These are phyloP conservation scores for Ogataea trehaloabstinens DNA, from an alignment of 805 yeast species.

Conservation along the genomic window DNA sequence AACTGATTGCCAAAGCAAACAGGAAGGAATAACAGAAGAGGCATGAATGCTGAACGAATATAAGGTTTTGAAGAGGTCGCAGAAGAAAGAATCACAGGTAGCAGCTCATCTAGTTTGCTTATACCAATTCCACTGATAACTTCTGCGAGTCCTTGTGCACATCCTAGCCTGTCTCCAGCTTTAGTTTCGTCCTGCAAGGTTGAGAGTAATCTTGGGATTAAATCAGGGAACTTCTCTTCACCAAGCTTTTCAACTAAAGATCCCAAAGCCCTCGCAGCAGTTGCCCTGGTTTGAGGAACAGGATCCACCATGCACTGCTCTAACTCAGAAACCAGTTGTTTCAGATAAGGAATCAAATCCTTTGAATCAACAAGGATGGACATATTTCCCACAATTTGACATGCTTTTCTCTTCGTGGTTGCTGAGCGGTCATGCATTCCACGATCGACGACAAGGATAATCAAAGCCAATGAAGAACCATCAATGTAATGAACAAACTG, in stretches of 20 bases:
- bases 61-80: conserved; percentile 66
- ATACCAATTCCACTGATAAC: conserved; percentile 91
- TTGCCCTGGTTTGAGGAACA: conserved; percentile 94
- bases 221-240: conserved; percentile 90
- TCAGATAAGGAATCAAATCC: conserved; percentile 82
- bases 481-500: conserved; percentile 97
- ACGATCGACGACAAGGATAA: conserved; percentile 90
- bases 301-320: conserved; percentile 98
- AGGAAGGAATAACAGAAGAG: conserved; percentile 83
- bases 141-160: conserved; percentile 96
- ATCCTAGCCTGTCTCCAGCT: conserved; percentile 91
- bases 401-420: conserved; percentile 83
- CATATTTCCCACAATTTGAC: conserved; percentile 99
- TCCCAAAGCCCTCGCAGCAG: conserved; percentile 96
- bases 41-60: conserved; percentile 90
- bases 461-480: conserved; percentile 94
- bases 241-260: conserved; percentile 95
- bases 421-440: conserved; percentile 97
- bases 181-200: conserved; percentile 74
- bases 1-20: conserved; percentile 92
- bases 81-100: conserved; percentile 74
- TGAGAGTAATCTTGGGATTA: conserved; percentile 74
- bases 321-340: conserved; percentile 72
- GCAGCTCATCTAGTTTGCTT: conserved; percentile 78
- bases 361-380: conserved; percentile 88